A percentile compares a stretch with the other conserved stretches of the same genome.
These are phyloP conservation scores for Gossypium ekmanianum DNA, from an alignment of 345 rosid species.

Conservation along the genomic window DNA sequence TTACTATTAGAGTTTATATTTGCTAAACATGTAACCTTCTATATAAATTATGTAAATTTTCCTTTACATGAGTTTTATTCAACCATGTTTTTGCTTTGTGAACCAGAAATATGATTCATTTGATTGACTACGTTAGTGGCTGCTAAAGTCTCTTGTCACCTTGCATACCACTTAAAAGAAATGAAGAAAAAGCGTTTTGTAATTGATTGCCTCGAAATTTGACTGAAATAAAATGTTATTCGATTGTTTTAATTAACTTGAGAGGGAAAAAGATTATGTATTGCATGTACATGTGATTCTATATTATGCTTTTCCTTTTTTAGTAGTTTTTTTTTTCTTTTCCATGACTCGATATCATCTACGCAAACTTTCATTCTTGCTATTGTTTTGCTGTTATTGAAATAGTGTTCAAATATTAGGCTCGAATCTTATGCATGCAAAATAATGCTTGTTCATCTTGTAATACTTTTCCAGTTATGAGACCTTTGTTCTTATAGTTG, in stretches of 20 bases:
- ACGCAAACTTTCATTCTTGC: background rate
- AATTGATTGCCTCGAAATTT: too few species aligned
- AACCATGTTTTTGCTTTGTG: too few species aligned
- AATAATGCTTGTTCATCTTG: background rate
- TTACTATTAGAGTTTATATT: background rate
- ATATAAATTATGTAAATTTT: background rate
- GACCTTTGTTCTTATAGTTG: background rate
- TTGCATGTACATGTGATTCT: background rate
- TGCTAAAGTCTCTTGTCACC: too few species aligned
- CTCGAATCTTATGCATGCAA: background rate
- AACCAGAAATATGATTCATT: too few species aligned
- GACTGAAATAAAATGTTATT: background rate
- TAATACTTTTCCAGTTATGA: background rate
- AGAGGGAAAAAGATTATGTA: background rate
- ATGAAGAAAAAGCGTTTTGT: too few species aligned
- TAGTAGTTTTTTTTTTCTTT: background rate
- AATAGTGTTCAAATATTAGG: background rate
- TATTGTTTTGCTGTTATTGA: background rate
- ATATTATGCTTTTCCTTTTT: background rate
- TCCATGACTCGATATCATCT: background rate
- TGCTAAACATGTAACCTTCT: background rate
- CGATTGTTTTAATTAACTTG: background rate
- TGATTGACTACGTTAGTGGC: too few species aligned
- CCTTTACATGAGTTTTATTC: too few species aligned
- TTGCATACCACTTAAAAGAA: too few species aligned